phyloP scores from a whole-genome alignment of 257 asterid species.

The Marsdenia floribunda region DNA sequence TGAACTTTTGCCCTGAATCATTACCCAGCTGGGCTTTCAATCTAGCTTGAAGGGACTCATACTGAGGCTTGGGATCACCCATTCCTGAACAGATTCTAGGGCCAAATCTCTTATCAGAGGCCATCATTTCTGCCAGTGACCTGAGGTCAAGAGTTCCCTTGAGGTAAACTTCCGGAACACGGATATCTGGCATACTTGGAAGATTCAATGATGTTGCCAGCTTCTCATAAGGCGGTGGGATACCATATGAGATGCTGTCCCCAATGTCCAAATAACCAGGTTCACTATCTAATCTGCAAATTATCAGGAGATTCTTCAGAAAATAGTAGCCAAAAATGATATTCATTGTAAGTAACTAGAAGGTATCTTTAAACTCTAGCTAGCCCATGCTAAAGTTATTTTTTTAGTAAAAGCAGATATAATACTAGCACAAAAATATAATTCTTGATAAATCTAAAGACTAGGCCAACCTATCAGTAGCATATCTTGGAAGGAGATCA shows the following conservation, averaged over 20 bases:
- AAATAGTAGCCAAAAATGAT: background rate
- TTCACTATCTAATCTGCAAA: conserved; percentile 69
- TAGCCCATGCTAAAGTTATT: background rate
- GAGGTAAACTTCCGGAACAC: conserved; percentile 83
- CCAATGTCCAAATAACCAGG: conserved; percentile 90
- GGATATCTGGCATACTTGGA: conserved; percentile 75
- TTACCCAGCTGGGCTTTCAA: conserved; percentile 50
- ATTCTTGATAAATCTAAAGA: background rate
- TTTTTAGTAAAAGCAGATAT: background rate
- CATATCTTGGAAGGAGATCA: conserved; percentile 52
- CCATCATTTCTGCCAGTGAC: conserved; percentile 92
- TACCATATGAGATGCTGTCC: conserved; percentile 82
- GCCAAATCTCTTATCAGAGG: conserved; percentile 59
- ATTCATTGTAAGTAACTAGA: too few species aligned
- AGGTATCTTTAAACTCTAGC: background rate
- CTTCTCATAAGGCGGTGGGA: conserved; percentile 88
- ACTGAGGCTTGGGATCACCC: conserved; percentile 69
- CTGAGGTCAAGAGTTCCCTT: conserved; percentile 98
- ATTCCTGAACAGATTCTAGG: conserved; percentile 56
- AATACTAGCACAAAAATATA: background rate
- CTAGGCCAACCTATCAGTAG: conserved; percentile 62
- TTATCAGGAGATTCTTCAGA: background rate
- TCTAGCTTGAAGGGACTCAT: conserved; percentile 86
- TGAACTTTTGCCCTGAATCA: conserved; percentile 51
- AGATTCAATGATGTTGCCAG: conserved; percentile 59